Conservation (phyloP, 495 filamentous ascomycete genomes). For the Chaetomium cochliodes region DNA sequence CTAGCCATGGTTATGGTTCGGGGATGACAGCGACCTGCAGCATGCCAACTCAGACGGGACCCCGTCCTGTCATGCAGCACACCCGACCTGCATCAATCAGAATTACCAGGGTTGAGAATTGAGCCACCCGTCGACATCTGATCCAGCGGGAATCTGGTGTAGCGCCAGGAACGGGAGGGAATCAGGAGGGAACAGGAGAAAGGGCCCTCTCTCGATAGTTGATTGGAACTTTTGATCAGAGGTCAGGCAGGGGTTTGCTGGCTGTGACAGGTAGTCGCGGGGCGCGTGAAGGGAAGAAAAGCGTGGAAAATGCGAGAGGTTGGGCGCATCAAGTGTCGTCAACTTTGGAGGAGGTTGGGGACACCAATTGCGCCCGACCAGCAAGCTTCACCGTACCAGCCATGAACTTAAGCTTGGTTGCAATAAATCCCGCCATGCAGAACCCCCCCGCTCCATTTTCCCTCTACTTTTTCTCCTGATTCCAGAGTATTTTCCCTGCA, state of each 20-base stretch:
- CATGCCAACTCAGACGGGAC: conserved; percentile 24
- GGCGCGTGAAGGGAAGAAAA: not conserved
- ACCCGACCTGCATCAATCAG: not conserved
- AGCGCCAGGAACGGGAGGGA: not conserved
- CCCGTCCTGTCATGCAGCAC: conserved; percentile 13
- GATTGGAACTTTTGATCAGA: not conserved
- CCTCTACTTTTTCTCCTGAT: conserved; percentile 11
- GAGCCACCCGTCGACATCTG: not conserved
- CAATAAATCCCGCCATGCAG: conserved; percentile 28
- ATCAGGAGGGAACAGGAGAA: not conserved
- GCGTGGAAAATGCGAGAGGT: conserved; percentile 31
- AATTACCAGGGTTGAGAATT: conserved; percentile 1
- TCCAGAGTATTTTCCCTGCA: conserved; percentile 12
- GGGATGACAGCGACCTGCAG: conserved; percentile 11
- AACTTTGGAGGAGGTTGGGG: conserved; percentile 36
- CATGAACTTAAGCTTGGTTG: conserved; percentile 23
- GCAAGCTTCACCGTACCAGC: conserved; percentile 19
- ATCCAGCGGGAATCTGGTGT: conserved; percentile 6
- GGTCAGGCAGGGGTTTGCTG: conserved; percentile 5
- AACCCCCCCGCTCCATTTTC: conserved; percentile 14
- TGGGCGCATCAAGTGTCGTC: conserved; percentile 27
- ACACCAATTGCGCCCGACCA: conserved; percentile 31
- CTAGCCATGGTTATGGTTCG: not conserved
- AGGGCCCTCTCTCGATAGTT: not conserved
- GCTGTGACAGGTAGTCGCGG: conserved; percentile 5